Evolutionary conservation across 805 yeast species (phyloP), one percentile per base, ranked within the genome.

Genomic region (Yarrowia deformans): DNA sequence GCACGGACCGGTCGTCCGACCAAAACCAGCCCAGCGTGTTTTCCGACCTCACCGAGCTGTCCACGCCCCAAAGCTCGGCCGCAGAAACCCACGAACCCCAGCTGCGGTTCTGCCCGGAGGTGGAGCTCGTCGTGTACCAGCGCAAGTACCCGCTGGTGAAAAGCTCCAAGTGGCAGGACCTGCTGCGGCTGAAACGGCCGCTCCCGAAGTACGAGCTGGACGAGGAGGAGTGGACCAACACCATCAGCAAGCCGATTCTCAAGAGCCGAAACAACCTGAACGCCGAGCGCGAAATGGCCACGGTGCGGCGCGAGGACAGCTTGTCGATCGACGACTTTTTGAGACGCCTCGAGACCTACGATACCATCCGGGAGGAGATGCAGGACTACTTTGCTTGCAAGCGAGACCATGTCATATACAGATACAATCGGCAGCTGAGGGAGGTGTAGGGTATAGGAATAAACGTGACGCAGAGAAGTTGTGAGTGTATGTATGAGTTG

Each of bases 231-330:
- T 23, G 40, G n/a, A 32, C 46, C 1, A 8, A 16, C 8, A 18
- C 56, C 1, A 10, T 18, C 10, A 39, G 56, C 56, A 69, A 69
- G 19, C 56, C 71, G 12, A 68, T 69, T 68, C 70, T 68, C 55
- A 69, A 56, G 45, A 63, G 58, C 55, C n/a, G 70, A 32, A 39
- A 12, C 19, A 67, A 69, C 67, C n/a, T n/a, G n/a, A 67, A 67
- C n/a, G 52, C 45, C 16, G 70, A 54, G n/a, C 46, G 23, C 2
- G 70, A 69, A 42, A 29, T 49, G 42, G 42, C 49, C 32, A 42
- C 67, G 29, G 70, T 49, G 32, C n/a, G 39, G 3, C 37, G 29
- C 4, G 45, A 50, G 12, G 68, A 63, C 32, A 14, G 14, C n/a
- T 12, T 48, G 45, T 29, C 68, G 3, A 40, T 63, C 12, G 68